Conservation (phyloP, 78 protist genomes). For the Polysphondylium violaceum region DNA sequence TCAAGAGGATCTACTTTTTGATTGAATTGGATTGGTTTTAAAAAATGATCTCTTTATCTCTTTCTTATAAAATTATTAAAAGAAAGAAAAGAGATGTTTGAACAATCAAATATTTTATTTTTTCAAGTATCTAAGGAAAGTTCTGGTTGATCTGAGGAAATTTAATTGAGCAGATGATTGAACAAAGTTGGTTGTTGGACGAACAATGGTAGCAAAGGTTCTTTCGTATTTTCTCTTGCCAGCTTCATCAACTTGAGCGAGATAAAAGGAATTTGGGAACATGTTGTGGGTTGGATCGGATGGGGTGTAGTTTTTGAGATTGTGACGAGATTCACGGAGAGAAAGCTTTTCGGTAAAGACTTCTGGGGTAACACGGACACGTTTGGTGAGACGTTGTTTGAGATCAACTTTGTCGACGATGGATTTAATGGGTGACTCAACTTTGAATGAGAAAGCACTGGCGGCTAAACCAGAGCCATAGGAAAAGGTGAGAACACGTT, state of each 20-base stretch:
- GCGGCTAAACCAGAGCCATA: constrained; percentile 98
- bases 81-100: background rate
- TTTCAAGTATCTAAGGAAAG: too few relatives aligned
- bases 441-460: constrained; percentile 89
- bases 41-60: too few relatives aligned
- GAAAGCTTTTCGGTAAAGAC: constrained; percentile 65
- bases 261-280: constrained; percentile 90
- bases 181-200: background rate
- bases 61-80: too few relatives aligned
- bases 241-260: constrained; percentile 77
- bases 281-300: constrained; percentile 42
- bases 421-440: constrained; percentile 54
- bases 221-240: constrained; percentile 84
- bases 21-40: background rate
- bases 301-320: constrained; percentile 79
- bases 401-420: constrained; percentile 76
- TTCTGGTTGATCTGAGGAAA: too few relatives aligned
- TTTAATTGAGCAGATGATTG: background rate
- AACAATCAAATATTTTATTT: too few relatives aligned
- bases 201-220: constrained; percentile 7
- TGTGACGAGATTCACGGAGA: constrained; percentile 82
- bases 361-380: constrained; percentile 77
- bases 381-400: constrained; percentile 61
- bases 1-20: background rate
- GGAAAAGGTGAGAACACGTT: constrained; percentile 91